Percentiles rank a stretch among this genome's conserved stretches.
Conservation (phyloP, 768 basidiomycete genomes). For the Chiua virens region DNA sequence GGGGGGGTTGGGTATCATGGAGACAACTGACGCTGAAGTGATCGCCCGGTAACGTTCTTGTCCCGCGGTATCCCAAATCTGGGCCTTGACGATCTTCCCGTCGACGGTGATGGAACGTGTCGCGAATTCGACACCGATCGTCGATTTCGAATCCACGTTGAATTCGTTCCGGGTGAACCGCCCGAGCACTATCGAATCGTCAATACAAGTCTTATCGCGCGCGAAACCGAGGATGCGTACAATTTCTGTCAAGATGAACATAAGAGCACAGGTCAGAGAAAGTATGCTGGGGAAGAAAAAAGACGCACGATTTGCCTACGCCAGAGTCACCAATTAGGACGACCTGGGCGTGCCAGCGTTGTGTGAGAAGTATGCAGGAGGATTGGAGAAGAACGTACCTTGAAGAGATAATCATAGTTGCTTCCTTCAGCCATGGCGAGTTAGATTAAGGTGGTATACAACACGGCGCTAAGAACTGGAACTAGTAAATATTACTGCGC, state of each 20-base stretch:
- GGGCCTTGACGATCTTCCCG: slow-evolving; percentile 94
- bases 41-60: slow-evolving; percentile 98
- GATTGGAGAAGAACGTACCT: slow-evolving; percentile 51
- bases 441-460: slow-evolving; percentile 3
- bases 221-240: slow-evolving; percentile 22
- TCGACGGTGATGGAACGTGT: slow-evolving; percentile 96
- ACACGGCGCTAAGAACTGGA: background rate
- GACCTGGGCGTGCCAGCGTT: slow-evolving; percentile 53
- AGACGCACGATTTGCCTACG: slow-evolving; percentile 97
- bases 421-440: slow-evolving; percentile 80
- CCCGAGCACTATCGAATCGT: slow-evolving; percentile 75
- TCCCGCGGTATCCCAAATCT: slow-evolving; percentile 99
- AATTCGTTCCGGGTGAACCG: slow-evolving; percentile 99
- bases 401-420: slow-evolving; percentile 99
- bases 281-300: background rate
- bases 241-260: slow-evolving; percentile 28
- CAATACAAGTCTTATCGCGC: background rate
- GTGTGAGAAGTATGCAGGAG: background rate
- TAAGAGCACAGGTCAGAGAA: background rate
- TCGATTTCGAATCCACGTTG: slow-evolving; percentile 98
- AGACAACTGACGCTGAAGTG: slow-evolving; percentile 79
- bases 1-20: background rate
- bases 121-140: slow-evolving; percentile 98
- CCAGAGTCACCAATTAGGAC: slow-evolving; percentile 99
- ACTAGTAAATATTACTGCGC: too few species aligned